Evolutionary conservation across 768 basidiomycete species (phyloP), one percentile per base, ranked within the genome.

Genomic region (Rhizopogon salebrosus): DNA sequence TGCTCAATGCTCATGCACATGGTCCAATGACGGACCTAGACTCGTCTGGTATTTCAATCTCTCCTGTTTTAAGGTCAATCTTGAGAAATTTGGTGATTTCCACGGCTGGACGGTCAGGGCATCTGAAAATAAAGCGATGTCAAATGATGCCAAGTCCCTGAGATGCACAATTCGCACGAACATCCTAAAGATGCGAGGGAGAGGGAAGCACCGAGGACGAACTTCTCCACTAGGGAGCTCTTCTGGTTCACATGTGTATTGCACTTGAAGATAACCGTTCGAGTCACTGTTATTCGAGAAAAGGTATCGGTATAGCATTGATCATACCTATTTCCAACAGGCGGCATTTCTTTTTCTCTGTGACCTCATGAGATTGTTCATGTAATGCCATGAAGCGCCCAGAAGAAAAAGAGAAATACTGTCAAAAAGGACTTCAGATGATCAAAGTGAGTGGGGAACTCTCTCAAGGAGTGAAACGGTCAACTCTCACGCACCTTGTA

Each of bases 131-230:
- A 20, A 27, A 41, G 35, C 8, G 13, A 20, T 24, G 41, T 53
- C 37, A 61, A 39, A 62, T 54, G 27, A 23, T 18, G 18, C 46
- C 53, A 31, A 36, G 23, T 55, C 16, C 18, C 23, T 16, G 31
- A 35, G 34, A 18, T 13, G 27, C 9, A 58, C 62, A 26, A 38
- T 14, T 41, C 51, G 36, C 23, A 67, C 82, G 68, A 61, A 88
- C 90, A 89, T 71, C 65, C 75, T 74, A 60, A 94, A 88, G 24
- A 92, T 74, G 14, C 92, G 81, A 26, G 85, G 80, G 41, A 93
- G 69, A 6, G 89, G 91, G 63, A 80, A 83, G 64, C 90, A 93
- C 35, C 80, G 77, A 41, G 81, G 57, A 7, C 65, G 59, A 23
- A 54, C 31, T 45, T 55, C 58, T n/a, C 69, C 67, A 26, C 38